Evolutionary conservation across 2,329 filamentous ascomycete species (phyloP), one percentile per base, ranked within the genome.

Genomic region (Macrophomina tecta): DNA sequence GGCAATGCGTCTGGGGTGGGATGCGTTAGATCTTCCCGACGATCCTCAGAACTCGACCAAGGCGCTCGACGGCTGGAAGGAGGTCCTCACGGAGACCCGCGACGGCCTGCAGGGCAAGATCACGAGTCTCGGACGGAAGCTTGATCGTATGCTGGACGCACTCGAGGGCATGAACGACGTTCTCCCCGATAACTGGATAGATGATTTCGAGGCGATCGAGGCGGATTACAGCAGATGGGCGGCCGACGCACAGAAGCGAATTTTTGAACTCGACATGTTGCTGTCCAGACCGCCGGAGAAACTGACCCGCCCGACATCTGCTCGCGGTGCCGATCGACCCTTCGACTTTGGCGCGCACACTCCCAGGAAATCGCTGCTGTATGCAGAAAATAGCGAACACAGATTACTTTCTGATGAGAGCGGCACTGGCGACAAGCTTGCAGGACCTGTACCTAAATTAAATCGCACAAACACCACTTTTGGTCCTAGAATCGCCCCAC

Each of bases 71-170:
- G 72, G 76, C 64, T 73, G 75, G 76, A 75, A 76, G 64, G 73
- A 76, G 34, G 78, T 79, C 32, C 78, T 85, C n/a, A 78, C 80
- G 53, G 78, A 77, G 16, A 89, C 91, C 75, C 88, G 87, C 69
- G 75, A 78, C 2, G 83, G 88, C 8, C 81, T 98, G 38, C 88
- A 90, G 66, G 81, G 85, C 38, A 91, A 91, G 70, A 88, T 97
- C 40, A 83, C 86, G 14, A 84, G 84, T 42, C 85, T 93, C 0
- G 94, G 92, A 0, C 86, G 86, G 56, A 85, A 89, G 46, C 83
- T 98, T 69, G 95, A 99, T 76, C 87, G 85, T 61, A 93, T 97
- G 86, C 85, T 99, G 14, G 94, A 99, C 78, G 85, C 87, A 38
- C 83, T 98, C 2, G 95, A 98, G 77, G 94, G 93, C 1, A 85